A percentile compares a stretch with the other conserved stretches of the same genome.
Evolutionary conservation across 2,329 filamentous ascomycete genomes (phyloP).

Genomic region (Penicillium sp.): DNA sequence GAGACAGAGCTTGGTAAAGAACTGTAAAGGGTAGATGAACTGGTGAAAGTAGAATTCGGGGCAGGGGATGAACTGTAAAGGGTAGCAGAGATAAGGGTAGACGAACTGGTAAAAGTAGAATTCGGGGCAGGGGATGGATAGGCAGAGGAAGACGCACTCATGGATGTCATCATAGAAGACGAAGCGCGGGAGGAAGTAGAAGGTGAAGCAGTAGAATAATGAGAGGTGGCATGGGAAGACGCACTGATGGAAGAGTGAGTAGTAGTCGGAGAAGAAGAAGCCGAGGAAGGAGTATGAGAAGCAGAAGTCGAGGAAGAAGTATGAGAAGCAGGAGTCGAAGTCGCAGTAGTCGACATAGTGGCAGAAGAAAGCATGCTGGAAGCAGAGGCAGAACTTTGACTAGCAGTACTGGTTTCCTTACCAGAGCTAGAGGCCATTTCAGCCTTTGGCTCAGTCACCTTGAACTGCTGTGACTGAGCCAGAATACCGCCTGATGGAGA

Average conservation of each 20-base stretch:
- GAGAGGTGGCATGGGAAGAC: conserved; percentile 14
- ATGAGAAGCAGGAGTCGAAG: conserved; percentile 18
- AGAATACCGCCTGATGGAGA: conserved; percentile 41
- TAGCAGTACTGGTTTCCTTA: conserved; percentile 24
- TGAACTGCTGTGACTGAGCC: conserved; percentile 39
- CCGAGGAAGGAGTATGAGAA: conserved; percentile 16
- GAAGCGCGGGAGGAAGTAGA: conserved; percentile 17
- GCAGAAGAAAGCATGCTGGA: conserved; percentile 17
- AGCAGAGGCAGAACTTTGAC: conserved; percentile 23
- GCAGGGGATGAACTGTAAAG: too few relatives aligned
- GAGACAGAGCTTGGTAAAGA: conserved; percentile 7
- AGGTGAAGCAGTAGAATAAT: conserved; percentile 11
- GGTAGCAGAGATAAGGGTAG: too few relatives aligned
- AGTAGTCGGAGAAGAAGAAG: conserved; percentile 20
- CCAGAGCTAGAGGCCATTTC: conserved; percentile 20
- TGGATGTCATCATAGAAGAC: conserved; percentile 17
- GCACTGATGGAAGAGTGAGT: conserved; percentile 21
- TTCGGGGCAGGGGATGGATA: conserved; percentile 14
- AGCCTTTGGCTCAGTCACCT: conserved; percentile 19
- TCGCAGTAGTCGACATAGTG: conserved; percentile 14
- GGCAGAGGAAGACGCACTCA: conserved; percentile 18
- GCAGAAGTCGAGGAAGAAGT: conserved; percentile 18
- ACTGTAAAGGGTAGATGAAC: conserved; percentile 15
- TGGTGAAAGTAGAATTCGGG: conserved; percentile 6
- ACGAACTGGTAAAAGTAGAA: conserved; percentile 18